Evolutionary conservation across 106 monocot species (phyloP).

Genomic region (Narthecium ossifragum): DNA sequence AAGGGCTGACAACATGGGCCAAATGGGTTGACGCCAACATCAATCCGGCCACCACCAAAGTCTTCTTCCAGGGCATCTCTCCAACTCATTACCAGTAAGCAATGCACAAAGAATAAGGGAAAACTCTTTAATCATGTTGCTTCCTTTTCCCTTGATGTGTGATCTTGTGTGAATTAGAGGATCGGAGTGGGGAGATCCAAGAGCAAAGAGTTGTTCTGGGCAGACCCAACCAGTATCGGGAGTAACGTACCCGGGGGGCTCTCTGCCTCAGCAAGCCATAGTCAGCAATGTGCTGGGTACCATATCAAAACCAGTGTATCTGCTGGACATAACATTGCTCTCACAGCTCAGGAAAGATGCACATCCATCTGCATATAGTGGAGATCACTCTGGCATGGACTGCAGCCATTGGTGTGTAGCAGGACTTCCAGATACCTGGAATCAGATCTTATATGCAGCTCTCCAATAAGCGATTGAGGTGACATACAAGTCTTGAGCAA

Average conservation of each 20-base stretch:
- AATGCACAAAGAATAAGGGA: background rate
- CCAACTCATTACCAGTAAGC: slow-evolving; percentile 75
- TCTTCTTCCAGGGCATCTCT: slow-evolving; percentile 90
- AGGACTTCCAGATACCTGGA: slow-evolving; percentile 97
- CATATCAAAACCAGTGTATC: slow-evolving; percentile 54
- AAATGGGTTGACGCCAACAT: slow-evolving; percentile 78
- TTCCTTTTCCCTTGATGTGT: background rate
- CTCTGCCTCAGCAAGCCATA: slow-evolving; percentile 41
- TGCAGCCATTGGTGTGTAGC: slow-evolving; percentile 98
- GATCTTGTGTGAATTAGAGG: slow-evolving; percentile 16
- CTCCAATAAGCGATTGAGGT: slow-evolving; percentile 25
- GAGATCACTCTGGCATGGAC: slow-evolving; percentile 60
- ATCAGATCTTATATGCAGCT: slow-evolving; percentile 69
- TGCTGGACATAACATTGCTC: slow-evolving; percentile 80
- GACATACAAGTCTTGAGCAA: no score
- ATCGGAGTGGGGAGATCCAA: slow-evolving; percentile 63
- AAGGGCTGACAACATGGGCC: slow-evolving; percentile 77
- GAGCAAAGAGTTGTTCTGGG: slow-evolving; percentile 35
- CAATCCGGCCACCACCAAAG: slow-evolving; percentile 43
- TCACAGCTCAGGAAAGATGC: slow-evolving; percentile 90
- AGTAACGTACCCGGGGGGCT: slow-evolving; percentile 54
- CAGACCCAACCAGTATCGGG: slow-evolving; percentile 58
- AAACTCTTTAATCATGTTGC: background rate
- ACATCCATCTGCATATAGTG: slow-evolving; percentile 77
- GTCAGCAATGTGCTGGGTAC: slow-evolving; percentile 45